Conservation (phyloP, 495 filamentous ascomycete genomes). For the Xylaria nigripes region DNA sequence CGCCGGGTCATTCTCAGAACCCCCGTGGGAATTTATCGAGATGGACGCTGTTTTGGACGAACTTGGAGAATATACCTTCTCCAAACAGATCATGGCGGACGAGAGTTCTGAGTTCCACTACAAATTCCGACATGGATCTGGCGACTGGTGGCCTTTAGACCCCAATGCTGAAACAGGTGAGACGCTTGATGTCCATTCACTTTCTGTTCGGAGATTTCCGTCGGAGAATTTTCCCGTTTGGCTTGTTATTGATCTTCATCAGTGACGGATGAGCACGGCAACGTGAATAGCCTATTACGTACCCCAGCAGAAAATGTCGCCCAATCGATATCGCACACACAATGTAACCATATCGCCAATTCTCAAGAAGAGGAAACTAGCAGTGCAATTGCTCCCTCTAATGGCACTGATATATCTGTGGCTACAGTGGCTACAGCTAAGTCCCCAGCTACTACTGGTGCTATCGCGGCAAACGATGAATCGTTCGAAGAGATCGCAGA, state of each 20-base stretch:
- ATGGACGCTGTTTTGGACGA: conserved; percentile 43
- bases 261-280: conserved; percentile 49
- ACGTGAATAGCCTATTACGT: conserved; percentile 50
- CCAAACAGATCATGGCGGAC: conserved; percentile 38
- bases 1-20: conserved; percentile 56
- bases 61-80: conserved; percentile 36
- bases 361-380: background rate
- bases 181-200: conserved; percentile 6
- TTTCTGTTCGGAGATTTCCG: background rate
- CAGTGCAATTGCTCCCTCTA: background rate
- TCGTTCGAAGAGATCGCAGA: conserved; percentile 12
- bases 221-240: background rate
- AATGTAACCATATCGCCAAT: background rate
- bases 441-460: no score
- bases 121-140: conserved; percentile 57
- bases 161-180: conserved; percentile 45
- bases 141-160: conserved; percentile 59
- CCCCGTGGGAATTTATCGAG: conserved; percentile 55
- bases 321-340: conserved; percentile 1
- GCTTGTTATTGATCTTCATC: background rate
- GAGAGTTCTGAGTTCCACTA: conserved; percentile 52
- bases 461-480: background rate
- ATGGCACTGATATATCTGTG: conserved; percentile 1
- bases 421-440: no score
- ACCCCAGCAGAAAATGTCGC: conserved; percentile 19